Evolutionary conservation across 176 grass and related monocot genomes (phyloP), one percentile per base, ranked within the genome.

Genomic region (Oryza glumipatula): DNA sequence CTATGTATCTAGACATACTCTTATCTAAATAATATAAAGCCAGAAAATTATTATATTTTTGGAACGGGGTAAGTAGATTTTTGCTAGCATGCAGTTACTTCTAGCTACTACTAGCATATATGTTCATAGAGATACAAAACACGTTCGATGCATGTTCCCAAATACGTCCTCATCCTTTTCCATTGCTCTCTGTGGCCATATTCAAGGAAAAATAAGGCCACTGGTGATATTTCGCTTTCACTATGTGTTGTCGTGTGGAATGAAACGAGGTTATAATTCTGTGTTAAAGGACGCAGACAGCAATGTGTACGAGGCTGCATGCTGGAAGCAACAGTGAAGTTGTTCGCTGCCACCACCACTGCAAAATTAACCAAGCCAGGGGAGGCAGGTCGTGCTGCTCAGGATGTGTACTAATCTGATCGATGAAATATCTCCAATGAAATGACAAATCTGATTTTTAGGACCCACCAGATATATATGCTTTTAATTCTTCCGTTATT

Each of bases 201-300:
- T 21, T 32, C 39, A 4, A 26, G 54, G 21, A 3, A 3, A 41
- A 41, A 16, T 9, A 9, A 32, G 5, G 43, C 47, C 63, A 63
- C 15, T n/a, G 64, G 16, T 32, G 45, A 68, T 51, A 68, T 16
- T 49, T 67, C 65, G 65, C 78, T 49, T 35, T 68, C 65, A 11
- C 16, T 68, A 15, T 52, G 78, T 52, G 65, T 51, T 80, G 65
- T 68, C 44, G 44, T 68, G 17, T 52, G 26, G 78, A 51, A 14
- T 80, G 24, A 36, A 35, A 33, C 64, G 11, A 15, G 45, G 24
- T 80, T 58, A 67, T 58, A 67, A 21, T 67, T 79, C 7, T 23
- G 3, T 9, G 15, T 44, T 44, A 17, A 6, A 28, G 23, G 71
- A 10, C 12, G 7, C 41, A 2, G 21, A 63, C 13, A 28, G 72